Evolutionary conservation across 2,329 filamentous ascomycete genomes (phyloP).

Genomic region (Fusarium albosuccineum): DNA sequence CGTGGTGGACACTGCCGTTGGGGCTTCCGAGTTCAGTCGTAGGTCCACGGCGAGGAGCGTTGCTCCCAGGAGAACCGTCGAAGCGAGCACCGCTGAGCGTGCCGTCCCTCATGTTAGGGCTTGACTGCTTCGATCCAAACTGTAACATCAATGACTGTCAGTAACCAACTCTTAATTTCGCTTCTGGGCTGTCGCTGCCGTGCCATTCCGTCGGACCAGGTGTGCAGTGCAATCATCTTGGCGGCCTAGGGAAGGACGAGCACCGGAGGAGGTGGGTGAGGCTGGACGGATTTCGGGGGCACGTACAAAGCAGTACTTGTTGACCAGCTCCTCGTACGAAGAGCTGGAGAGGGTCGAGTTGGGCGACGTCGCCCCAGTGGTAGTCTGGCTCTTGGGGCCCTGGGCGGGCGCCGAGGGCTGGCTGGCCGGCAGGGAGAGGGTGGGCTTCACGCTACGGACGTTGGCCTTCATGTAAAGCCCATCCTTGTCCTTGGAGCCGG

Average conservation of each 20-base stretch:
- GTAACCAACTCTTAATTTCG: slow-evolving; percentile 50
- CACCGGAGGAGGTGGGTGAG: slow-evolving; percentile 36
- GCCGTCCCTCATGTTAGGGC: slow-evolving; percentile 64
- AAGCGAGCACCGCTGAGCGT: slow-evolving; percentile 58
- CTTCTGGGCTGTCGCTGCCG: slow-evolving; percentile 28
- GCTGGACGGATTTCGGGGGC: slow-evolving; percentile 57
- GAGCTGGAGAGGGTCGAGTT: slow-evolving; percentile 77
- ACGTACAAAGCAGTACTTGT: slow-evolving; percentile 99
- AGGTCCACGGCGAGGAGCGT: slow-evolving; percentile 21
- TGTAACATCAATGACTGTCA: slow-evolving; percentile 57
- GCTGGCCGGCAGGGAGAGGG: slow-evolving; percentile 46
- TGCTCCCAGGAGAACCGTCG: slow-evolving; percentile 39
- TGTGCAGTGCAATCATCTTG: slow-evolving; percentile 29
- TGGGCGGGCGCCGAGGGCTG: slow-evolving; percentile 28
- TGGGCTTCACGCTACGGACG: slow-evolving; percentile 46
- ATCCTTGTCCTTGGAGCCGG: slow-evolving; percentile 70
- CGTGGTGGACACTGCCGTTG: slow-evolving; percentile 44
- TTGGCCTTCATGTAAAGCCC: slow-evolving; percentile 69
- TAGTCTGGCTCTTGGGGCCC: slow-evolving; percentile 33
- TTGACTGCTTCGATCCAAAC: slow-evolving; percentile 73
- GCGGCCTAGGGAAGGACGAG: slow-evolving; percentile 37
- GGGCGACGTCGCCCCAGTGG: slow-evolving; percentile 65
- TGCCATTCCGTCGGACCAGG: slow-evolving; percentile 37
- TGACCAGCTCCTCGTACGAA: slow-evolving; percentile 95
- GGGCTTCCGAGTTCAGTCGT: slow-evolving; percentile 31